Percentiles rank a stretch among this genome's conserved stretches.
Conservation (phyloP, 1,284 basidiomycete species). For the Stygiomarasmius scandens region DNA sequence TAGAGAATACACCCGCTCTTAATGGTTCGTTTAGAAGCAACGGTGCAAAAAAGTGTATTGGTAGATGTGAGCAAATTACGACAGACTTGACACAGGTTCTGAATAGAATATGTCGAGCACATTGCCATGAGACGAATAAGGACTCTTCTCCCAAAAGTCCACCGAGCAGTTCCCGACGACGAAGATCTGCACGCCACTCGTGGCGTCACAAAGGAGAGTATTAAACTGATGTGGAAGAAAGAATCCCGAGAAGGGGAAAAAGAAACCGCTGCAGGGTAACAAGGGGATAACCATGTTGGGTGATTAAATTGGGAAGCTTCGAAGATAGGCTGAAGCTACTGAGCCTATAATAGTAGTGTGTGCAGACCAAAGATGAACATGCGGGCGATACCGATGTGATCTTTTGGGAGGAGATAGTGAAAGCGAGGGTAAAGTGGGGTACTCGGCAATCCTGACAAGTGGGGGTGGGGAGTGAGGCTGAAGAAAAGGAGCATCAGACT, state of each 20-base stretch:
- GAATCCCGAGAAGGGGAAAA: neutral
- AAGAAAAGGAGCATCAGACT: no score
- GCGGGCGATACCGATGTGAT: neutral
- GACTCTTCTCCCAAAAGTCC: no score
- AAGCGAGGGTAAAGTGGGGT: no score
- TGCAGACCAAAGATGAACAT: neutral
- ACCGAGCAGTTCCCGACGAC: neutral
- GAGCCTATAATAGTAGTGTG: neutral
- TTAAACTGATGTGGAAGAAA: neutral
- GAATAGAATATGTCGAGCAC: neutral
- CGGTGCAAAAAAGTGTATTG: no score
- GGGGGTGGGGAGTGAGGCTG: no score
- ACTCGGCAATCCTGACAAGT: no score
- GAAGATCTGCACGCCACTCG: neutral
- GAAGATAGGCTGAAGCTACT: neutral
- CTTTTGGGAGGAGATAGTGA: neutral
- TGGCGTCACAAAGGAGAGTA: neutral
- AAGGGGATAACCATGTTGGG: neutral
- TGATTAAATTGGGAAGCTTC: neutral
- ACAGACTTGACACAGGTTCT: neutral
- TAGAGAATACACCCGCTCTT: no score
- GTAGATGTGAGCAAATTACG: no score
- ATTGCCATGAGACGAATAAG: no score
- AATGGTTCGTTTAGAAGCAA: no score
- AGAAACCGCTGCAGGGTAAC: neutral